Percentiles rank a stretch among this genome's conserved stretches.
Evolutionary conservation across 2,329 filamentous ascomycete species (phyloP).

Genomic region (Golovinomyces cichoracearum): DNA sequence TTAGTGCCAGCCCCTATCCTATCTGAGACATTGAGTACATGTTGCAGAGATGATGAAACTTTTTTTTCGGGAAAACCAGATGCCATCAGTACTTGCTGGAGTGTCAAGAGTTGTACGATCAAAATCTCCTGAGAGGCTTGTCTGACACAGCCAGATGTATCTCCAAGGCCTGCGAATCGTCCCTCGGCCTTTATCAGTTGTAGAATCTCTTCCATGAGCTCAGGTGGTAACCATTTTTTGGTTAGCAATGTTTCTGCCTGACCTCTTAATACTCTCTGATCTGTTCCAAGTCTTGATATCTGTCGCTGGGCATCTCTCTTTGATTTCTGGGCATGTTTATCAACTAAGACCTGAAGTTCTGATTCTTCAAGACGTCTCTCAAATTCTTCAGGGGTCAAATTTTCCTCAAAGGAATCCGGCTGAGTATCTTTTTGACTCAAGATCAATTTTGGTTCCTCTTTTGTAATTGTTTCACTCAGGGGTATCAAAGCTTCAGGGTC

Average conservation of each 20-base stretch:
- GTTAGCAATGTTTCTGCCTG: slow-evolving; percentile 51
- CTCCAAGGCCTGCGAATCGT: slow-evolving; percentile 22
- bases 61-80: slow-evolving; percentile 41
- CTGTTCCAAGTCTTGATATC: slow-evolving; percentile 53
- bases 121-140: slow-evolving; percentile 50
- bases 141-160: slow-evolving; percentile 18
- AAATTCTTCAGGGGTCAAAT: slow-evolving; percentile 62
- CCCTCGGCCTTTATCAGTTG: slow-evolving; percentile 43
- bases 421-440: background rate
- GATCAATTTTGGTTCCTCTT: slow-evolving; percentile 4
- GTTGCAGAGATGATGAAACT: slow-evolving; percentile 35
- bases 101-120: slow-evolving; percentile 56
- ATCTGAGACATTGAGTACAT: slow-evolving; percentile 40
- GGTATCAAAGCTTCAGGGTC: background rate
- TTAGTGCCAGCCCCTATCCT: slow-evolving; percentile 30
- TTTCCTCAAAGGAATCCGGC: slow-evolving; percentile 14
- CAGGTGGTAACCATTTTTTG: slow-evolving; percentile 54
- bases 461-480: slow-evolving; percentile 2
- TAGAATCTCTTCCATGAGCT: slow-evolving; percentile 53
- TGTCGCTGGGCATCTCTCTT: slow-evolving; percentile 58
- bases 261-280: slow-evolving; percentile 52
- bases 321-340: slow-evolving; percentile 56
- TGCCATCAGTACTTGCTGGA: slow-evolving; percentile 44
- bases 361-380: slow-evolving; percentile 71
- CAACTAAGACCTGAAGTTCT: slow-evolving; percentile 68